Conservation (phyloP, 176 grass and related monocot genomes). For the Aegilops longissima region DNA sequence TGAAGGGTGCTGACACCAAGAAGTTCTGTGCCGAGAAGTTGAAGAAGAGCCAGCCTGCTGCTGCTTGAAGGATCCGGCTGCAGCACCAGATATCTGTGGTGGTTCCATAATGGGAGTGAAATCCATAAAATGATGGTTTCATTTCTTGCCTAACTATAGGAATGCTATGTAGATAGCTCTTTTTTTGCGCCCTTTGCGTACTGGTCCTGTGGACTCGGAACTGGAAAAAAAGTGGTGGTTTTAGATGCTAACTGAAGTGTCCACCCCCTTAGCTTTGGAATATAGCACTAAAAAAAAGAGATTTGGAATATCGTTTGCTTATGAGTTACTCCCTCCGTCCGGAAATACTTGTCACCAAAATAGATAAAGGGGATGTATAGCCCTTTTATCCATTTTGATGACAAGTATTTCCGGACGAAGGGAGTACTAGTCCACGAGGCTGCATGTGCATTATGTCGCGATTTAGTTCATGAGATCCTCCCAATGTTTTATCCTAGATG, state of each 20-base stretch:
- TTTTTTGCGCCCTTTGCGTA: not conserved
- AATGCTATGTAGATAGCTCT: constrained; percentile 25
- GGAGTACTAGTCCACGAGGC: too few species aligned
- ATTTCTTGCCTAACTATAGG: constrained; percentile 33
- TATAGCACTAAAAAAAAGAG: too few species aligned
- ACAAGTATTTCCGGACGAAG: too few species aligned
- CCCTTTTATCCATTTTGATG: too few species aligned
- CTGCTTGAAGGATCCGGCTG: constrained; percentile 23
- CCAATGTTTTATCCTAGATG: not conserved
- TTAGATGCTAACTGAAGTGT: constrained; percentile 27
- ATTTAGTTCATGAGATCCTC: not conserved
- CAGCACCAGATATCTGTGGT: constrained; percentile 6
- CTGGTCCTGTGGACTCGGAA: constrained; percentile 14
- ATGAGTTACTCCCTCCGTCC: too few species aligned
- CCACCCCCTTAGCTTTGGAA: constrained; percentile 7
- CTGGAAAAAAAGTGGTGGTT: not conserved
- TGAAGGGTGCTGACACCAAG: constrained; percentile 80
- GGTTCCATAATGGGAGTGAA: constrained; percentile 21
- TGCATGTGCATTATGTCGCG: not conserved
- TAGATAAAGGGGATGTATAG: too few species aligned
- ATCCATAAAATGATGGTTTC: constrained; percentile 39
- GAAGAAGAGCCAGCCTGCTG: constrained; percentile 41
- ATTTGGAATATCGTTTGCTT: too few species aligned
- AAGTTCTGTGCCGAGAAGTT: constrained; percentile 59
- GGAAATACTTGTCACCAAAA: too few species aligned